Base-by-base conservation (phyloP, 345 rosid genomes). In the Bruguiera gymnorhiza region DNA sequence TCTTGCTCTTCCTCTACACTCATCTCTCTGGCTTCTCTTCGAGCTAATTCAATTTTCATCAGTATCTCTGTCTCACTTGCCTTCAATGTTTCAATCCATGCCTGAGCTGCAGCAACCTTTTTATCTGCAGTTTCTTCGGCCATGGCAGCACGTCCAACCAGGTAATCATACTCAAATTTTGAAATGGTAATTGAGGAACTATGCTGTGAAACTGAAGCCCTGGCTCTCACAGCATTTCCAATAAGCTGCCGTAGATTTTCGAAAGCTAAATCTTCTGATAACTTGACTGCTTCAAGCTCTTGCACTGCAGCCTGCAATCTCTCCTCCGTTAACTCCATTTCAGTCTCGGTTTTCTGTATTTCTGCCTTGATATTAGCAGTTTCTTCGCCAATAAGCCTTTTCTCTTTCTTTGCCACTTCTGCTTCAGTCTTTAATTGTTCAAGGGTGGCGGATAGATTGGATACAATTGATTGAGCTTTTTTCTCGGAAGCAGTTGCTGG, bases 91-190 rank as follows among this genome's bases (percentile, higher is more conserved):
- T 88, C 89, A 0, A 92, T 83, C 97, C 97, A 92, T 6, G 97
- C 92, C 83, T 83, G 83, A 57, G 97, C 93, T 2, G 97, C 96
- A 18, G 87, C 91, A 51, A 91, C 88, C 79, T 95, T 92, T 77
- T 85, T 88, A 69, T 88, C 91, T 6, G 93, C 96, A 8, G 87
- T 82, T 66, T 91, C 93, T 69, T 88, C 85, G 0, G 96, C 97
- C 36, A 63, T 70, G 21, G 58, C 73, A n/a, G 92, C 96, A 30
- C 83, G 79, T 69, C 92, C 92, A 3, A 69, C 86, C 71, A 91
- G 75, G 78, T 90, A 95, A 55, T 95, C 92, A 1, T 85, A 88
- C 76, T 95, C 99, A 11, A 86, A 95, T 75, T 88, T 86, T 0
- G 96, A 87, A 67, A 92, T 82, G 11, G 87, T 81, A 48, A 90